These are phyloP conservation scores for Sistotremastrum niveocremeum DNA, from an alignment of 768 basidiomycete species.

Conservation along the genomic window DNA sequence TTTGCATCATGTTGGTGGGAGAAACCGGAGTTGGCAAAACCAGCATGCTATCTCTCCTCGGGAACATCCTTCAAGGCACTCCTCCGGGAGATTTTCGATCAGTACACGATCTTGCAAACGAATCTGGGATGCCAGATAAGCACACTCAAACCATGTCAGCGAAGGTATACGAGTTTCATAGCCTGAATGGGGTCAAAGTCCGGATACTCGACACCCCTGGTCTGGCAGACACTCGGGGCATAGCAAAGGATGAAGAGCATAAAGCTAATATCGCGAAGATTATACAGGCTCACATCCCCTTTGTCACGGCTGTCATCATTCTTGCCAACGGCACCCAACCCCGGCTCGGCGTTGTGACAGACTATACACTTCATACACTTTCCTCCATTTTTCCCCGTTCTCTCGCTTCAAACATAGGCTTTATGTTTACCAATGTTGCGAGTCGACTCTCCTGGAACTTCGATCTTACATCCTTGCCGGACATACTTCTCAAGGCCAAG, in stretches of 20 bases:
- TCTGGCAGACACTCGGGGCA: slow-evolving; percentile 3
- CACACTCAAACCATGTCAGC: slow-evolving; percentile 4
- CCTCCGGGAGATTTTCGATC: background rate
- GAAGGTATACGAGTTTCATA: background rate
- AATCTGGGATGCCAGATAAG: background rate
- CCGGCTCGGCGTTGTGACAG: slow-evolving; percentile 1
- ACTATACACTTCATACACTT: slow-evolving; percentile 3
- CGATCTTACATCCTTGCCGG: background rate
- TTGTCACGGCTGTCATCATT: slow-evolving; percentile 3
- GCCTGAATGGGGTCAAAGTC: background rate
- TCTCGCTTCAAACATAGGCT: slow-evolving; percentile 2
- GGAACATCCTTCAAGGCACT: background rate
- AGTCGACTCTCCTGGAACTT: background rate
- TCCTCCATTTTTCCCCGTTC: slow-evolving; percentile 1
- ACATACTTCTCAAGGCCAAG: too few relatives aligned
- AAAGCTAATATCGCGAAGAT: slow-evolving; percentile 2
- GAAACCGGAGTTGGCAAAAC: too few relatives aligned
- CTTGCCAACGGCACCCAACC: slow-evolving; percentile 4
- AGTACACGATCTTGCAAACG: background rate
- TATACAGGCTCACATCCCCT: background rate
- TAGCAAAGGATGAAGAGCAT: slow-evolving; percentile 1
- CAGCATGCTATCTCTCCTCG: background rate
- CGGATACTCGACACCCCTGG: slow-evolving; percentile 5
- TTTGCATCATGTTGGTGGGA: too few relatives aligned
- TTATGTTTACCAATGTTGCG: slow-evolving; percentile 3